These are phyloP conservation scores for Penicillium sp. DNA, from an alignment of 2,329 filamentous ascomycete species.

Conservation along the genomic window DNA sequence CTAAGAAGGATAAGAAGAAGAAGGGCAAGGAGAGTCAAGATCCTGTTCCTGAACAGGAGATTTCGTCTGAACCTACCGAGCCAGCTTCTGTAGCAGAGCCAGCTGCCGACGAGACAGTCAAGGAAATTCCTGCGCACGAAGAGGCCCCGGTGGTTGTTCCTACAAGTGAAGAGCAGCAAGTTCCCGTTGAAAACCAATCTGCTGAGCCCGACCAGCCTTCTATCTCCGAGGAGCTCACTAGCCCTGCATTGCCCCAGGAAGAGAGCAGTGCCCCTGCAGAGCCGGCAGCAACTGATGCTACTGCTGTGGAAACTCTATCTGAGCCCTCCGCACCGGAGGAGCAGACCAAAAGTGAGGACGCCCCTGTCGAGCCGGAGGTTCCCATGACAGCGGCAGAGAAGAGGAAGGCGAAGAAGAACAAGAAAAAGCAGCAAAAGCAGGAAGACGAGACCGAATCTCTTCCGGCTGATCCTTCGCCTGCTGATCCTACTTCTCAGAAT, in stretches of 20 bases:
- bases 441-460: slow-evolving; percentile 4
- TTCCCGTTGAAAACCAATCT: background rate
- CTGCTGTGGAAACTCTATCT: background rate
- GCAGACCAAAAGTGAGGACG: background rate
- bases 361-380: slow-evolving; percentile 9
- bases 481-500: background rate
- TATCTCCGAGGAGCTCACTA: background rate
- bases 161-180: background rate
- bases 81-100: background rate
- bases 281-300: background rate
- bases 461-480: slow-evolving; percentile 1
- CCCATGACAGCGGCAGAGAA: slow-evolving; percentile 18
- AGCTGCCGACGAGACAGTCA: background rate
- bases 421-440: slow-evolving; percentile 18
- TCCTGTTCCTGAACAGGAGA: slow-evolving; percentile 14
- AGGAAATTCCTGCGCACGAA: slow-evolving; percentile 1
- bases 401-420: slow-evolving; percentile 19
- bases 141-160: background rate
- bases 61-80: slow-evolving; percentile 6
- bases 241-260: slow-evolving; percentile 2
- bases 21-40: slow-evolving; percentile 21
- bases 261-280: background rate
- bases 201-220: background rate
- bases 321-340: background rate
- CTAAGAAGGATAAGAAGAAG: slow-evolving; percentile 39